Conservation (phyloP, 2,329 filamentous ascomycete species). For the Monascus ruber region DNA sequence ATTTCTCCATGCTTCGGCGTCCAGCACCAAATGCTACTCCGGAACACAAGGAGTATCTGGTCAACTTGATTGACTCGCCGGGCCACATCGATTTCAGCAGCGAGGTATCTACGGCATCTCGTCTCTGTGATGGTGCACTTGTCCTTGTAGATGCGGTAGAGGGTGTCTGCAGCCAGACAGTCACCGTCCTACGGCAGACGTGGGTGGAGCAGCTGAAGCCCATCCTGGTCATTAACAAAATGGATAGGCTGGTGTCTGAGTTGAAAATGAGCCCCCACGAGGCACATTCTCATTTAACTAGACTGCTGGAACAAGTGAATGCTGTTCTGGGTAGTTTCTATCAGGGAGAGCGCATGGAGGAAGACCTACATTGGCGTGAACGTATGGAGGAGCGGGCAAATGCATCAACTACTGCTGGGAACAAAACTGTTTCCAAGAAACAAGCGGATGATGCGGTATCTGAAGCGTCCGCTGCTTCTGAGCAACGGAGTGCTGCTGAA, state of each 20-base stretch:
- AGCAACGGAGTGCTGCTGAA: constrained; percentile 39
- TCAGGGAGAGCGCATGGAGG: constrained; percentile 96
- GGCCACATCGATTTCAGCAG: constrained; percentile 98
- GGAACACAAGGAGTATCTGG: constrained; percentile 75
- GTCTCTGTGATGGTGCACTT: constrained; percentile 86
- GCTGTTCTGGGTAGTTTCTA: constrained; percentile 96
- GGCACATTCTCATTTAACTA: constrained; percentile 79
- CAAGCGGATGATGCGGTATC: constrained; percentile 31
- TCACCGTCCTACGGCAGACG: constrained; percentile 86
- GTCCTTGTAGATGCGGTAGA: constrained; percentile 95
- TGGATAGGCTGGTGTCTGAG: constrained; percentile 88
- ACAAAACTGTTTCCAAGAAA: constrained; percentile 35
- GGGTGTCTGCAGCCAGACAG: constrained; percentile 95
- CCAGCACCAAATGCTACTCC: constrained; percentile 56
- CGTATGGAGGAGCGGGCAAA: constrained; percentile 76
- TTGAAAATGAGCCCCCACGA: constrained; percentile 85
- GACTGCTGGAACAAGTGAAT: constrained; percentile 89
- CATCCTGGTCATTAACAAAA: constrained; percentile 93
- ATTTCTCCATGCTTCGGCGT: constrained; percentile 81
- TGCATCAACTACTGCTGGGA: constrained; percentile 52
- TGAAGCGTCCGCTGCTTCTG: constrained; percentile 37
- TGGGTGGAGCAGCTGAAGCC: constrained; percentile 96
- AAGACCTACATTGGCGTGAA: constrained; percentile 92
- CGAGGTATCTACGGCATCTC: constrained; percentile 90
- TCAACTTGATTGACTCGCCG: constrained; percentile 95